phyloP scores from a whole-genome alignment of 306 rosid species.

The Cucurbita maxima region DNA sequence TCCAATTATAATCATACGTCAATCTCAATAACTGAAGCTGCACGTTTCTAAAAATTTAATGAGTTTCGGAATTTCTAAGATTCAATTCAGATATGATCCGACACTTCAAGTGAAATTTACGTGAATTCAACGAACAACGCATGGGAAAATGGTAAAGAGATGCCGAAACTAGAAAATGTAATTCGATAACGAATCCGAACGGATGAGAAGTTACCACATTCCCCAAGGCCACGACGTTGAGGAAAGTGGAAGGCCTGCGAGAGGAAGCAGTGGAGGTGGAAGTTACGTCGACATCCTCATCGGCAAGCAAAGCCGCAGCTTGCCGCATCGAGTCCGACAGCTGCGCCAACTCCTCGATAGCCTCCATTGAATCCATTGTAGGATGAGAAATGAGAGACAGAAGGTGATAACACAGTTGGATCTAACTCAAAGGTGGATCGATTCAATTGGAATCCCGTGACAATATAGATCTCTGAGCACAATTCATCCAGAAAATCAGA shows the following conservation, averaged over 20 bases:
- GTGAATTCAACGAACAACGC: neutral
- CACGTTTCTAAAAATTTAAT: neutral
- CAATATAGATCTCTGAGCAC: neutral
- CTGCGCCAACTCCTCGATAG: slow-evolving; percentile 84
- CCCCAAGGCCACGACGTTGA: slow-evolving; percentile 79
- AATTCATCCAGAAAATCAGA: neutral
- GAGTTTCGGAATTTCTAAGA: neutral
- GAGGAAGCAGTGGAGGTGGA: slow-evolving; percentile 33
- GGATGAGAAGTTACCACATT: slow-evolving; percentile 56
- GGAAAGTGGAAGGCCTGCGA: slow-evolving; percentile 74
- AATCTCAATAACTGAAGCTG: neutral
- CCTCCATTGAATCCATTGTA: slow-evolving; percentile 45
- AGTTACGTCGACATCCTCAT: slow-evolving; percentile 73
- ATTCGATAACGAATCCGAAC: neutral
- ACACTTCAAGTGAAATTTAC: neutral
- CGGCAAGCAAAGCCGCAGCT: slow-evolving; percentile 76
- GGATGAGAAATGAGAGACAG: neutral
- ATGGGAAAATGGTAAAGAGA: neutral
- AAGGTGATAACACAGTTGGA: slow-evolving; percentile 5
- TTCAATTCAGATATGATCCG: slow-evolving; percentile 5
- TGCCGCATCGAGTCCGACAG: slow-evolving; percentile 88
- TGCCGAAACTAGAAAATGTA: neutral
- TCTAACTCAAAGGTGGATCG: slow-evolving; percentile 8
- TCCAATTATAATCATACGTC: neutral
- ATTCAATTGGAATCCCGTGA: neutral